phyloP scores from a whole-genome alignment of 352 stramenopile genomes.

The Achlya hypogyna region DNA sequence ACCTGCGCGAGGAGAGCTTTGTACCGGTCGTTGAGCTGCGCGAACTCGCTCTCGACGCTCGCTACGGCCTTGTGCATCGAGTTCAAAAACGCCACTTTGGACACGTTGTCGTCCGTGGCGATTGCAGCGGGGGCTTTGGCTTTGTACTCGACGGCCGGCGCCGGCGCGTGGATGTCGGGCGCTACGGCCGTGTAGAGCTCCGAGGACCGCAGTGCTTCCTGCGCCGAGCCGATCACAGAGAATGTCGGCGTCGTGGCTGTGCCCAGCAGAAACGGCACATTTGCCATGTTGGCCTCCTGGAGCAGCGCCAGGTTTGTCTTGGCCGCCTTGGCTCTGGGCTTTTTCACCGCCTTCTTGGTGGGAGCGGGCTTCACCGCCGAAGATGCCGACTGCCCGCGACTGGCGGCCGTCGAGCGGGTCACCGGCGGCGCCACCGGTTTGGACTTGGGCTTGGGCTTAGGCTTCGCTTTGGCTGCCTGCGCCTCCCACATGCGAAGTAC shows the following conservation, averaged over 20 bases:
- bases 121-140: background rate
- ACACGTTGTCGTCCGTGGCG: background rate
- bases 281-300: conserved; percentile 53
- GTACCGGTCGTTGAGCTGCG: conserved; percentile 13
- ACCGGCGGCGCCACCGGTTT: conserved; percentile 39
- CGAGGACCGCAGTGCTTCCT: conserved; percentile 60
- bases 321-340: background rate
- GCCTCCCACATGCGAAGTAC: conserved; percentile 53
- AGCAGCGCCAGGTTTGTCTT: conserved; percentile 56
- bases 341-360: conserved; percentile 32
- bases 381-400: no score
- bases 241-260: conserved; percentile 49
- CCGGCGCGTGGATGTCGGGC: conserved; percentile 6
- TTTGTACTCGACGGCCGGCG: background rate
- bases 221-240: conserved; percentile 59
- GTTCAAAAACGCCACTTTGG: conserved; percentile 7
- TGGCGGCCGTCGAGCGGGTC: conserved; percentile 44
- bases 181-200: conserved; percentile 26
- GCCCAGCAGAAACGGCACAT: conserved; percentile 59
- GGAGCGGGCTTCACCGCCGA: conserved; percentile 9
- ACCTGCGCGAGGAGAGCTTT: background rate
- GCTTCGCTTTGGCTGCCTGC: conserved; percentile 39
- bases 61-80: conserved; percentile 8
- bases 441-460: conserved; percentile 31
- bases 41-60: conserved; percentile 11